Evolutionary conservation across 257 asterid genomes (phyloP), one percentile per base, ranked within the genome.

Genomic region (Solanum chiquidenum): DNA sequence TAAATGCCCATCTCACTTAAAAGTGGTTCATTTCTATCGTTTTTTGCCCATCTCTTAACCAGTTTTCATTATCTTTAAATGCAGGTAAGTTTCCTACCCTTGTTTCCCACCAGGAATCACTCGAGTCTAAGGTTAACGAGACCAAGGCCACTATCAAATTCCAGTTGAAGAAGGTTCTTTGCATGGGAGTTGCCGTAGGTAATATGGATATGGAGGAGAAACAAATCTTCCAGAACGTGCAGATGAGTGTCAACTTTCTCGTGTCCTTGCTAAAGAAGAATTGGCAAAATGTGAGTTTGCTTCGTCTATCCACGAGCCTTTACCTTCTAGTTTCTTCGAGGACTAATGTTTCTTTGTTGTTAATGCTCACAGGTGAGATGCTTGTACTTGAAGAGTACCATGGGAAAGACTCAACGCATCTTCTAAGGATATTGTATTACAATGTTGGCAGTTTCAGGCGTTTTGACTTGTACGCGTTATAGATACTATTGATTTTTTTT

Each of bases 191-290:
- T 66, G 87, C 87, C 6, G 87, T 86, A 3, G 87, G 87, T 12
- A 86, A 86, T 55, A 40, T 71, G 66, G 71, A 74, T 69, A 86
- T 86, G 87, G 87, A 86, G 68, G 87, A 86, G 69, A 86, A 86
- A 55, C 87, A 86, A 74, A 86, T 86, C 83, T 86, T 86, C 33
- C 87, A 86, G 3, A 86, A 86, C 13, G 87, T 86, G 27, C 87
- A 86, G 14, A 86, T 86, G 87, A 86, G 87, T 35, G 46, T 86
- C 83, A 86, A 86, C 68, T 86, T 86, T 68, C 69, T 86, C 1
- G 87, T 86, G 27, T 86, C 87, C n/a, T 44, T 86, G 87, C 80
- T 86, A 52, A 86, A 86, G 68, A 86, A 86, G 87, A 86, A 86
- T 37, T 86, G 87, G 87, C 87, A 86, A 86, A 86, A 86, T 86